Conservation (phyloP, 768 basidiomycete species). For the Harrya chromipes region DNA sequence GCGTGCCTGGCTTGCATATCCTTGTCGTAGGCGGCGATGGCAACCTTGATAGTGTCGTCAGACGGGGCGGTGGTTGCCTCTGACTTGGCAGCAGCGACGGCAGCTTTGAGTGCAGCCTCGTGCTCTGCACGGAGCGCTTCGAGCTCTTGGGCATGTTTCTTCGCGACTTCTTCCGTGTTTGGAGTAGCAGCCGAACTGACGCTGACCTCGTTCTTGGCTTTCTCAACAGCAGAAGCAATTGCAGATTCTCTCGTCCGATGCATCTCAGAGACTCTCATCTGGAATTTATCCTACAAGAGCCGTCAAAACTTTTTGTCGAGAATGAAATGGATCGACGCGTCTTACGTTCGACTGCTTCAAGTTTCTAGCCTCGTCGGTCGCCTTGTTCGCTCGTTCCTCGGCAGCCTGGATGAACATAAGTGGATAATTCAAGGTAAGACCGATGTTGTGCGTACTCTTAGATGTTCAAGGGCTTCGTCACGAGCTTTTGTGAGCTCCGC, state of each 20-base stretch:
- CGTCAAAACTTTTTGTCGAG: not conserved
- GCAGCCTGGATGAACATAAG: constrained; percentile 29
- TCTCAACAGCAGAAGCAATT: constrained; percentile 56
- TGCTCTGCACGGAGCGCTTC: constrained; percentile 54
- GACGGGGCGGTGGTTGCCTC: constrained; percentile 26
- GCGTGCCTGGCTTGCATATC: constrained; percentile 45
- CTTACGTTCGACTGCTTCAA: constrained; percentile 33
- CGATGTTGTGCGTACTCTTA: constrained; percentile 43
- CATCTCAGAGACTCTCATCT: constrained; percentile 49
- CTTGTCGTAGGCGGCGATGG: constrained; percentile 48
- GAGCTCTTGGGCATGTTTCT: constrained; percentile 61
- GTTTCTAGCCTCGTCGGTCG: constrained; percentile 42
- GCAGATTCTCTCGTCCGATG: constrained; percentile 50
- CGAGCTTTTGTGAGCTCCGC: constrained; percentile 53
- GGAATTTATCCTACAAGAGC: constrained; percentile 56
- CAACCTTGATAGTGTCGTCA: constrained; percentile 42
- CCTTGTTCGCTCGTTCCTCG: constrained; percentile 44
- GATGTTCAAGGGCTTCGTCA: constrained; percentile 55
- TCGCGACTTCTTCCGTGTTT: constrained; percentile 38
- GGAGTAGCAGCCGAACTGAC: constrained; percentile 18
- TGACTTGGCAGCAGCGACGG: constrained; percentile 47
- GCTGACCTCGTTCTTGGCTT: constrained; percentile 47
- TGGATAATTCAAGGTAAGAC: constrained; percentile 1
- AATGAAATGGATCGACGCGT: not conserved
- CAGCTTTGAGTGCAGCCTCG: constrained; percentile 49